Percentiles rank a stretch among this genome's conserved stretches.
Evolutionary conservation across 208 protist genomes (phyloP).

Genomic region (Leishmania amazonensis): DNA sequence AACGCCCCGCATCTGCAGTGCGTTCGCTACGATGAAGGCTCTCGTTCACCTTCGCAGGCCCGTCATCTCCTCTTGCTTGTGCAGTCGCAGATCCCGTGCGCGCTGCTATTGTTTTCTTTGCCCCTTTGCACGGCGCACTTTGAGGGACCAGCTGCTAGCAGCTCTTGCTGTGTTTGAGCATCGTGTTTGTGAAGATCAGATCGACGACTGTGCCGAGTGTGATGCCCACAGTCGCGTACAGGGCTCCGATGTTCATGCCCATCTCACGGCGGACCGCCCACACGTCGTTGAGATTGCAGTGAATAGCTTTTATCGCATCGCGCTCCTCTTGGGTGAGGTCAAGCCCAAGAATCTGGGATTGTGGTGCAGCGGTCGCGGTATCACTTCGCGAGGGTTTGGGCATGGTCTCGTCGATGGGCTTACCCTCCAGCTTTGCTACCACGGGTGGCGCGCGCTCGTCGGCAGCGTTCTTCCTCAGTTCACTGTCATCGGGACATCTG

Average conservation of each 20-base stretch:
- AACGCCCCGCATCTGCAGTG: not conserved
- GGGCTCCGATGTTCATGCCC: constrained; percentile 80
- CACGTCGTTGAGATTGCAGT: constrained; percentile 22
- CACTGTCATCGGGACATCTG: not conserved
- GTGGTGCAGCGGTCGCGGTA: not conserved
- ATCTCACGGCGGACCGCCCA: constrained; percentile 76
- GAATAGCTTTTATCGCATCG: constrained; percentile 34
- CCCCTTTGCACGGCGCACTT: not conserved
- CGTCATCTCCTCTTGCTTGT: not conserved
- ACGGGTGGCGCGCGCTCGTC: not conserved
- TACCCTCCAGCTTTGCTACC: not conserved
- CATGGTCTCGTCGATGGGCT: not conserved
- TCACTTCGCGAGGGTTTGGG: not conserved
- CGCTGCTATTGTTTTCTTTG: not conserved
- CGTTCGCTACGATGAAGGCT: not conserved
- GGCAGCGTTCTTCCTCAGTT: not conserved
- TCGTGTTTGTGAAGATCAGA: constrained; percentile 82
- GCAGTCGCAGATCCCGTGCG: not conserved
- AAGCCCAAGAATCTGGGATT: not conserved
- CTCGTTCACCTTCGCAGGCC: not conserved
- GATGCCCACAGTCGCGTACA: constrained; percentile 87
- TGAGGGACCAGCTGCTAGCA: not conserved
- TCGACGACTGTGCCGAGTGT: constrained; percentile 63
- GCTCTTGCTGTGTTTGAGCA: constrained; percentile 17
- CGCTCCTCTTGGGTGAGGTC: constrained; percentile 21